phyloP scores from a whole-genome alignment of 441 rosid genomes.

The Adansonia grandidieri region DNA sequence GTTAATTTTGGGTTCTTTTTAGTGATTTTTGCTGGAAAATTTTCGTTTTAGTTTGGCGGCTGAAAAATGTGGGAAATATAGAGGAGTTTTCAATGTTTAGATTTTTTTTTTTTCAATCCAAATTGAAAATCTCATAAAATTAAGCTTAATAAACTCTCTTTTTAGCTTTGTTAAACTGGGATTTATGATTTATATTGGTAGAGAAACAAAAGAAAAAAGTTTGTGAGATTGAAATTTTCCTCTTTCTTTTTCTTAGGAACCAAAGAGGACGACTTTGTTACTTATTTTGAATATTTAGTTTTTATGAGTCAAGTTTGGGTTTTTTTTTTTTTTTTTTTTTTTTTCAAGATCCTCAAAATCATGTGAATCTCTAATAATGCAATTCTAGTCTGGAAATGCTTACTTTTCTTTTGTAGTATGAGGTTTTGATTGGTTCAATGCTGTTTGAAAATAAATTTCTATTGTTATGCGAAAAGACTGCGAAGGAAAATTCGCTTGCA shows the following conservation, averaged over 20 bases:
- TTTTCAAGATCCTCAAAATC: background rate
- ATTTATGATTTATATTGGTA: background rate
- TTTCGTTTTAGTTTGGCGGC: slow-evolving; percentile 28
- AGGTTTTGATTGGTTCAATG: background rate
- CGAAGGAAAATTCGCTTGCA: background rate
- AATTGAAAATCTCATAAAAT: background rate
- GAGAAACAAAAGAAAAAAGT: background rate
- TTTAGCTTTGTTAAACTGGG: background rate
- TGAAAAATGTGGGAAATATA: slow-evolving; percentile 27
- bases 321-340: background rate
- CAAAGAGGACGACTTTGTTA: background rate
- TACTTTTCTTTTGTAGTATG: background rate
- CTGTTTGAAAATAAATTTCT: background rate
- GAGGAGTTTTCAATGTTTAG: slow-evolving; percentile 17
- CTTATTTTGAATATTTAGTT: background rate
- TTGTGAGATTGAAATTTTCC: background rate
- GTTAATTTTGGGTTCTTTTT: background rate
- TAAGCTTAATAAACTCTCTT: slow-evolving; percentile 8
- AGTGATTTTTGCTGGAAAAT: background rate
- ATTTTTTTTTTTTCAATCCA: slow-evolving; percentile 1
- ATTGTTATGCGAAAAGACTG: background rate
- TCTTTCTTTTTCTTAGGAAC: background rate
- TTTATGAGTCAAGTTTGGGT: slow-evolving; percentile 17
- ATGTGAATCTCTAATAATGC: slow-evolving; percentile 26
- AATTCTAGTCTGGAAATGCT: background rate